Evolutionary conservation across 805 yeast species (phyloP), one percentile per base, ranked within the genome.

Genomic region (Candida chilensis): DNA sequence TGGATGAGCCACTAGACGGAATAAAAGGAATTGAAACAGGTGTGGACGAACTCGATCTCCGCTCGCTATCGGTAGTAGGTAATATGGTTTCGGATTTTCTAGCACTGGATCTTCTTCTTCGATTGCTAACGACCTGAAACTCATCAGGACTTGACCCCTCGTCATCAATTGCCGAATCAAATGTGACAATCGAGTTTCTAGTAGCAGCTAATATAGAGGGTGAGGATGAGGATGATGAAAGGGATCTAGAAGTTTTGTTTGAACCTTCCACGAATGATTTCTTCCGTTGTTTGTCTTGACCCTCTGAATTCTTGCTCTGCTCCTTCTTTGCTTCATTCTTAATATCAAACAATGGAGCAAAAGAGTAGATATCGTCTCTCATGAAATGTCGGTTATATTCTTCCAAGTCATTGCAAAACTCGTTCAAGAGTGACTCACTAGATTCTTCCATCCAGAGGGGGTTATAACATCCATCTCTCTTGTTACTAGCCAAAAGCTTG

Each of bases 301-400:
- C n/a, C n/a, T n/a, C n/a, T n/a, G n/a, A n/a, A n/a, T n/a, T n/a
- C n/a, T n/a, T n/a, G n/a, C n/a, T n/a, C n/a, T n/a, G n/a, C n/a
- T 38, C 42, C 24, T 35, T 34, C 32, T 41, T 44, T 6, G 35
- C 15, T 5, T 34, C 27, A 21, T n/a, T n/a, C n/a, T 37, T 34
- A 2, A 44, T 24, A 32, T 62, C 67, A 33, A 60, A 46, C 10
- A 53, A 30, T 2, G 67, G 65, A n/a, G 44, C 47, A 33, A 60
- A 62, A 5, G 27, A 44, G 30, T 3, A 44, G 39, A 11, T 52
- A 17, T 50, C 42, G 7, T 43, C 36, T 6, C 52, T 57, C 35
- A 71, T 50, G 34, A 67, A 70, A 4, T 47, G 44, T 13, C 52
- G 54, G 34, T 71, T 69, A 41, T 60, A 70, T 2, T 32, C 42